Base-by-base conservation (phyloP, 1,139 yeast species). In the Geotrichum carabidarum region DNA sequence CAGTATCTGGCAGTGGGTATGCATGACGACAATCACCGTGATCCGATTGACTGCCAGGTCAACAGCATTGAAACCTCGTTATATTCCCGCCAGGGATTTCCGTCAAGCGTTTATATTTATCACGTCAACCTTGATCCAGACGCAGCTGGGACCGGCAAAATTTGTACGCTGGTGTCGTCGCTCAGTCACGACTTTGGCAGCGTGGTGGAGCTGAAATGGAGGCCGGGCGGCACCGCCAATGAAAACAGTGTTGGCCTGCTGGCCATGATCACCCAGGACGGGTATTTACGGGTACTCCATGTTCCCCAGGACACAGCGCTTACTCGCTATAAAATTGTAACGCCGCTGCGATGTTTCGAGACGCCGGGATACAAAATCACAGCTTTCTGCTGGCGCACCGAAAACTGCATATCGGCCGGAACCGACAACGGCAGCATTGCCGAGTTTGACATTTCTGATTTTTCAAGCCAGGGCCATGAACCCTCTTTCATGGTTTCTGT, bases 341-440 rank as follows among this genome's bases (percentile, higher is more conserved):
- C 60, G 34, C 67, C 77, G 2, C 71, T 76, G 14, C 62, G 68
- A 15, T 62, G 68, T 67, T 67, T 60, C 60, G 41, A 48, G 7
- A 45, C 70, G 41, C 48, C 47, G 4, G 51, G 47, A 34, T 49
- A 37, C 35, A 54, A 62, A n/a, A 78, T 83, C 7, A 74, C 82
- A 0, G 70, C 82, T 15, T 79, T 76, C 60, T 86, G 82, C 61
- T 83, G 83, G 73, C 59, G 82, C 9, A 78, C 81, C 4, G 64
- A 74, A 4, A 72, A 75, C 1, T 72, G 70, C 8, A 63, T 89
- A 1, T 65, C 84, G 0, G 81, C 82, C 35, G 96, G 95, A 0
- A 77, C 83, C 7, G 70, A 76, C 0, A 79, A 81, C 55, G 97
- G 97, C 0, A 74, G 74, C 38, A 69, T 89, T 7, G 84, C 83